phyloP scores from a whole-genome alignment of 2,329 filamentous ascomycete species.

The Nothomitra cinnamomea region DNA sequence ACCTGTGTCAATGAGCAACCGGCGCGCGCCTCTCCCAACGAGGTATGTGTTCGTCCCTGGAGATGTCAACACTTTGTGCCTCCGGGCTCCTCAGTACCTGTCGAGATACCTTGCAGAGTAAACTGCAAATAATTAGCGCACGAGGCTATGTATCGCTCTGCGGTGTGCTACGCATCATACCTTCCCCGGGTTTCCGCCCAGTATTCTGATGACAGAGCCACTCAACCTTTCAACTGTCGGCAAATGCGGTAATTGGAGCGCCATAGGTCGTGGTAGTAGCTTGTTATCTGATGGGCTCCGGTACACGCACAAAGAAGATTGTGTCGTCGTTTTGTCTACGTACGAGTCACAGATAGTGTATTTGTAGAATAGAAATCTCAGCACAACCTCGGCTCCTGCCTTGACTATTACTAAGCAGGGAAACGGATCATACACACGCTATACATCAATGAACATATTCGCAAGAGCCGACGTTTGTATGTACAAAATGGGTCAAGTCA shows the following conservation, averaged over 20 bases:
- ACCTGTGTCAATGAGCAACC: constrained; percentile 80
- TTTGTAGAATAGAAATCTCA: too few species aligned
- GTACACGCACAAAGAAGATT: too few species aligned
- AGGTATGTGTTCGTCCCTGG: constrained; percentile 86
- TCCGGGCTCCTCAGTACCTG: background rate
- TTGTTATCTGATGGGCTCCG: too few species aligned
- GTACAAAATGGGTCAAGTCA: background rate
- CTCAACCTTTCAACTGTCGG: constrained; percentile 64
- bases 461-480: background rate
- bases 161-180: constrained; percentile 23
- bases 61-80: background rate
- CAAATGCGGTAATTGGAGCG: constrained; percentile 43
- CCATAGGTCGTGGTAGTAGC: constrained; percentile 29
- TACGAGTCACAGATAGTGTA: too few species aligned
- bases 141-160: background rate
- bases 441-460: too few species aligned
- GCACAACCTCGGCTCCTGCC: background rate
- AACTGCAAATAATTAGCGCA: constrained; percentile 25
- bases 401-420: background rate
- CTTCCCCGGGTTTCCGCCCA: constrained; percentile 85
- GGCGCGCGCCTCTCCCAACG: constrained; percentile 52
- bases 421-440: background rate
- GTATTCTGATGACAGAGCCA: constrained; percentile 60
- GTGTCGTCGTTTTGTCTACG: too few species aligned
- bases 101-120: constrained; percentile 38